phyloP scores from a whole-genome alignment of 1,139 yeast species.

The Geotrichum histeridarum region DNA sequence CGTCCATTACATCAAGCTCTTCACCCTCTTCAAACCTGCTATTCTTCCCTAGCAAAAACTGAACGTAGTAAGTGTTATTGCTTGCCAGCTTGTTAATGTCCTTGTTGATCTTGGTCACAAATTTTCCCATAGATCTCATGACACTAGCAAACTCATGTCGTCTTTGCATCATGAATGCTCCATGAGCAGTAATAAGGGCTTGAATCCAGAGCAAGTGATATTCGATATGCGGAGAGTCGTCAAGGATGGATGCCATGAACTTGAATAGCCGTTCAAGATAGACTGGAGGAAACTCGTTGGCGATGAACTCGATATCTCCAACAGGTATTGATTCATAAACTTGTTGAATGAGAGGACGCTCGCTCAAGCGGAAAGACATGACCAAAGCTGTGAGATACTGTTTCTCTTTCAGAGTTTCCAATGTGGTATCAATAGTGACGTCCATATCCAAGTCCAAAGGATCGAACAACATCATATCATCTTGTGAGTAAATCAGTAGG shows the following conservation, averaged over 20 bases:
- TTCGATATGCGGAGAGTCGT: slow-evolving; percentile 81
- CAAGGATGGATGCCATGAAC: slow-evolving; percentile 66
- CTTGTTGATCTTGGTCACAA: slow-evolving; percentile 66
- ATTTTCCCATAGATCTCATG: slow-evolving; percentile 68
- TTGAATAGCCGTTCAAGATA: slow-evolving; percentile 64
- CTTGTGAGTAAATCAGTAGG: slow-evolving; percentile 72
- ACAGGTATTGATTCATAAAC: slow-evolving; percentile 75
- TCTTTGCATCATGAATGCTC: slow-evolving; percentile 61
- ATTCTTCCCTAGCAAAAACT: slow-evolving; percentile 32
- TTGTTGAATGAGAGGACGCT: slow-evolving; percentile 61
- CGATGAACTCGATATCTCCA: slow-evolving; percentile 62
- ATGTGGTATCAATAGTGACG: slow-evolving; percentile 74
- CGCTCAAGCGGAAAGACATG: slow-evolving; percentile 92
- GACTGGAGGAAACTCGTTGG: slow-evolving; percentile 65
- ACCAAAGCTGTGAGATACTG: slow-evolving; percentile 78
- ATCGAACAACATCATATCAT: slow-evolving; percentile 72
- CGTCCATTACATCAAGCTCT: slow-evolving; percentile 11
- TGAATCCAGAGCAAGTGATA: slow-evolving; percentile 79
- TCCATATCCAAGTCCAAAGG: slow-evolving; percentile 94
- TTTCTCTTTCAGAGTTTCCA: slow-evolving; percentile 57
- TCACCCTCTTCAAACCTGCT: slow-evolving; percentile 12
- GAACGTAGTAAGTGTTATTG: slow-evolving; percentile 53
- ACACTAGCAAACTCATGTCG: slow-evolving; percentile 63
- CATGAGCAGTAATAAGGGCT: slow-evolving; percentile 63
- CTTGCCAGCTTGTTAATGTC: slow-evolving; percentile 58